A percentile compares a stretch with the other conserved stretches of the same genome.
These are phyloP conservation scores for Aureobasidium sp. DNA, from an alignment of 2,329 filamentous ascomycete genomes.

Conservation along the genomic window DNA sequence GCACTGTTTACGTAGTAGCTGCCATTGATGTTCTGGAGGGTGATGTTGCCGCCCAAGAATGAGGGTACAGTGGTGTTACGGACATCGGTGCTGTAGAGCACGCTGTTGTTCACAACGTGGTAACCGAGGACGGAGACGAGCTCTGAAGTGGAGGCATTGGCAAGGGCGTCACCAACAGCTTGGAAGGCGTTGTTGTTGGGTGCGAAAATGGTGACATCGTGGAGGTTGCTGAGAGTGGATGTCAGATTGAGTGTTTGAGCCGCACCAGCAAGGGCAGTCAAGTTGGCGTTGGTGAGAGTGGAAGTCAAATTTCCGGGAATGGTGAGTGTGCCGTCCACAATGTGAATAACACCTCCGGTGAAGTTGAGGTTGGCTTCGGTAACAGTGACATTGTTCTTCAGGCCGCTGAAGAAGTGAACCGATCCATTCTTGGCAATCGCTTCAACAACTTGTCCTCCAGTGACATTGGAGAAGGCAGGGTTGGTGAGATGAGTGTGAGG, in stretches of 20 bases:
- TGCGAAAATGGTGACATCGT: conserved; percentile 57
- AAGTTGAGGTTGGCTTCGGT: conserved; percentile 39
- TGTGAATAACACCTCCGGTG: conserved; percentile 41
- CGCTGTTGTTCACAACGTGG: conserved; percentile 53
- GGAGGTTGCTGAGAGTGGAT: conserved; percentile 34
- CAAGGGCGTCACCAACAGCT: conserved; percentile 47
- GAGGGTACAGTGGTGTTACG: conserved; percentile 26
- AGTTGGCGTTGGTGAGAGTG: conserved; percentile 30
- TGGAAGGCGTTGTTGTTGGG: conserved; percentile 56
- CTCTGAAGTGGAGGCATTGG: conserved; percentile 41
- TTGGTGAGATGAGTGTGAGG: conserved; percentile 46
- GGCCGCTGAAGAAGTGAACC: conserved; percentile 47
- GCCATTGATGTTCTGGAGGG: conserved; percentile 33
- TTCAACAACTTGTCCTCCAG: conserved; percentile 53
- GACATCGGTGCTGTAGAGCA: conserved; percentile 40
- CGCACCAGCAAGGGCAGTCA: conserved; percentile 38
- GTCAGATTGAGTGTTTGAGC: conserved; percentile 34
- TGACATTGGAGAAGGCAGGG: conserved; percentile 50
- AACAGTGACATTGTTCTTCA: conserved; percentile 45
- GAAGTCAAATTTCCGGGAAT: conserved; percentile 30
- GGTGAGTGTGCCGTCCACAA: conserved; percentile 40
- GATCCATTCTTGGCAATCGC: conserved; percentile 35
- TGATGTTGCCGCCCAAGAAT: conserved; percentile 33
- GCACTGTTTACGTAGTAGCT: conserved; percentile 41
- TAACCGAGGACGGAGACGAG: conserved; percentile 53